phyloP scores from a whole-genome alignment of 202 grass and related monocot genomes.

The Setaria viridis region DNA sequence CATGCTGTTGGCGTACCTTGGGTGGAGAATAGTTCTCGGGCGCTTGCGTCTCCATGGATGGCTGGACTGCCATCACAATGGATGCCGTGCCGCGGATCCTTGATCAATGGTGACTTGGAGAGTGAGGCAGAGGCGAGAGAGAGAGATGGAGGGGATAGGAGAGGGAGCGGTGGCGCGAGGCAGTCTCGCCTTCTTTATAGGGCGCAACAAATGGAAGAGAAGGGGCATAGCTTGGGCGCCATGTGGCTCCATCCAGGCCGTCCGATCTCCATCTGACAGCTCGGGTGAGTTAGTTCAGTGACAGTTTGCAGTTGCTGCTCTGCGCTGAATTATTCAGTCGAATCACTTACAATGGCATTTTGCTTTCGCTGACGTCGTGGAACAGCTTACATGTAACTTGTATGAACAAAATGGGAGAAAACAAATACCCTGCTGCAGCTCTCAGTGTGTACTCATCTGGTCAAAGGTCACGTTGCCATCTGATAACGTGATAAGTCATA shows the following conservation, averaged over 20 bases:
- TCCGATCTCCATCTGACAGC: not conserved
- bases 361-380: not conserved
- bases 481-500: not conserved
- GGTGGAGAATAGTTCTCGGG: not conserved
- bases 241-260: not conserved
- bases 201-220: not conserved
- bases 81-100: not conserved
- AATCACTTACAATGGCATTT: not conserved
- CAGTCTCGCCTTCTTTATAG: not conserved
- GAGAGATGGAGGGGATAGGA: too few species aligned
- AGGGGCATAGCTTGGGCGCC: not conserved
- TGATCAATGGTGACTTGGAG: not conserved
- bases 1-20: not conserved
- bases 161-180: too few species aligned
- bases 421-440: not conserved
- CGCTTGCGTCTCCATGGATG: not conserved
- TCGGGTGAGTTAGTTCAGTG: not conserved
- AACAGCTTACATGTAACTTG: not conserved
- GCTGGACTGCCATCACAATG: not conserved
- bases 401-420: not conserved
- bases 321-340: not conserved
- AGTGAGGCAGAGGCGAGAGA: not conserved
- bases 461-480: not conserved
- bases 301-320: not conserved
- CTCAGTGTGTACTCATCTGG: not conserved